Conservation (phyloP, 2,329 filamentous ascomycete species). For the Fragosphaeria purpurea region DNA sequence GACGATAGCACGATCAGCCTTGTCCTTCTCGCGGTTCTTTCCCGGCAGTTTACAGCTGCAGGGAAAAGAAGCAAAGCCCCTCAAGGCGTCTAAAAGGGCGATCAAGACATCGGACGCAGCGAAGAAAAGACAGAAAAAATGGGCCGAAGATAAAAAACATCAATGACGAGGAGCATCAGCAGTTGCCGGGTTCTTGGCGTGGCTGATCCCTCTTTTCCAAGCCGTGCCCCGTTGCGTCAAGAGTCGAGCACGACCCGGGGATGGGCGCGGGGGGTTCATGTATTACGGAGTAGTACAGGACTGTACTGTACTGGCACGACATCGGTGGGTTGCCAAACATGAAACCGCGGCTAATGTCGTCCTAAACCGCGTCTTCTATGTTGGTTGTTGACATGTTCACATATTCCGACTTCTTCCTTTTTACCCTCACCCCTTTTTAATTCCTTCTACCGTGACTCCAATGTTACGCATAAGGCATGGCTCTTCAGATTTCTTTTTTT, state of each 20-base stretch:
- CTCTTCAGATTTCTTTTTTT: background rate
- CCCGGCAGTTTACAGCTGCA: background rate
- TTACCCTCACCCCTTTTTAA: background rate
- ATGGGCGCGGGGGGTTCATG: background rate
- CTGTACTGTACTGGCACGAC: background rate
- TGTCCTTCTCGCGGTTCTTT: background rate
- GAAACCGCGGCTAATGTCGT: conserved; percentile 12
- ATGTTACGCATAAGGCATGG: no score
- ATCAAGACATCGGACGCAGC: background rate
- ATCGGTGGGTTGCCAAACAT: conserved; percentile 1
- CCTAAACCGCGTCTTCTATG: background rate
- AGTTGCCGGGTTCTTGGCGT: conserved; percentile 3
- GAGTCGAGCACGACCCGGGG: background rate
- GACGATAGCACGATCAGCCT: background rate
- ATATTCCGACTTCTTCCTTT: background rate
- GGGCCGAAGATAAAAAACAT: background rate
- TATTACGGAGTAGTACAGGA: no score
- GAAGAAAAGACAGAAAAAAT: background rate
- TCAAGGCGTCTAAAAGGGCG: background rate
- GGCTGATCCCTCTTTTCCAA: conserved; percentile 2
- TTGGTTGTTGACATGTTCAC: background rate
- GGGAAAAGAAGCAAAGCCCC: background rate
- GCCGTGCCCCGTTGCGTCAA: background rate
- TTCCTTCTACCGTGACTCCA: no score
- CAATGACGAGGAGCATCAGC: background rate